Evolutionary conservation across 1,139 yeast species (phyloP).

Genomic region (Hyphopichia buzzinii): DNA sequence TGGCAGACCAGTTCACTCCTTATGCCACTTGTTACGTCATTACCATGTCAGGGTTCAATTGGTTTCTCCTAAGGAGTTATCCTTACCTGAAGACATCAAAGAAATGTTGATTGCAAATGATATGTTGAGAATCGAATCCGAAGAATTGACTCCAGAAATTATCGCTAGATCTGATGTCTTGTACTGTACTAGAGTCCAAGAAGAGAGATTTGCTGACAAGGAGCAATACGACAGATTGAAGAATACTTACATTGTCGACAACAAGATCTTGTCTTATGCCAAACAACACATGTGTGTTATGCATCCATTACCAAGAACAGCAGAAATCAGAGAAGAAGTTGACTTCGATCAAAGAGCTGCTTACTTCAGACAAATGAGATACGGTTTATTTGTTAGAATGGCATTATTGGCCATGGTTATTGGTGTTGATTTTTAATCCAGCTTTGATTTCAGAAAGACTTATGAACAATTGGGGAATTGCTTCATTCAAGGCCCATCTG

Average conservation of each 20-base stretch:
- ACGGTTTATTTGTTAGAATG: constrained; percentile 98
- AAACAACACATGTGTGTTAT: constrained; percentile 98
- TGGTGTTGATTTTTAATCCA: constrained; percentile 63
- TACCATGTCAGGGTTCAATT: constrained; percentile 92
- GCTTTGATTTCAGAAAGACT: not conserved
- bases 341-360: constrained; percentile 99
- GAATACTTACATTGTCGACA: constrained; percentile 90
- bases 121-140: constrained; percentile 71
- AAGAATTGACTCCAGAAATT: constrained; percentile 75
- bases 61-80: constrained; percentile 85
- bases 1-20: constrained; percentile 98
- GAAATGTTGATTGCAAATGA: constrained; percentile 62
- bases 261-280: constrained; percentile 85
- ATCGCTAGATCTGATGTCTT: constrained; percentile 89
- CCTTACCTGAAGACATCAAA: constrained; percentile 72
- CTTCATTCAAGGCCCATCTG: too few relatives aligned
- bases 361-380: constrained; percentile 98
- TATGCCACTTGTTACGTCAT: constrained; percentile 84
- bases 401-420: constrained; percentile 96
- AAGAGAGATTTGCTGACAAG: constrained; percentile 82
- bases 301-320: constrained; percentile 98
- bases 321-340: constrained; percentile 95
- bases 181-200: constrained; percentile 97
- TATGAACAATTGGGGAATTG: constrained; percentile 13
- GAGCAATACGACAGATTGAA: constrained; percentile 83